Evolutionary conservation across 495 filamentous ascomycete genomes (phyloP).

Genomic region (Trypethelium eluteriae): DNA sequence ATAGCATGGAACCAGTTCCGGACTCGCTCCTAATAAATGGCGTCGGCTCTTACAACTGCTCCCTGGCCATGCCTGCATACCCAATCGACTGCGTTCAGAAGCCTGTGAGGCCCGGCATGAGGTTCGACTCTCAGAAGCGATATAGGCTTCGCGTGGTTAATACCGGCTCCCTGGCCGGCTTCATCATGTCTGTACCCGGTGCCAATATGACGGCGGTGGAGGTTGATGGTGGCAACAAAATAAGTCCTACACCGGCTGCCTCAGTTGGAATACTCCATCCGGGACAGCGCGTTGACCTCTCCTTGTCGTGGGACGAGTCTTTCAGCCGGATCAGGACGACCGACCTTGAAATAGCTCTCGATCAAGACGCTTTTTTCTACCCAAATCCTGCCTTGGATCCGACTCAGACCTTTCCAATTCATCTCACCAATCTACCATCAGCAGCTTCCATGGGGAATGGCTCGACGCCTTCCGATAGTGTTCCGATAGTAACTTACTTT

Average conservation of each 20-base stretch:
- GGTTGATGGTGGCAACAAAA: slow-evolving; percentile 40
- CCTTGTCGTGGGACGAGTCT: slow-evolving; percentile 24
- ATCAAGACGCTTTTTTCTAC: slow-evolving; percentile 44
- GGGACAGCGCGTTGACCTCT: slow-evolving; percentile 46
- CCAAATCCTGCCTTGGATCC: slow-evolving; percentile 40
- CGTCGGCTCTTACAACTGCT: slow-evolving; percentile 43
- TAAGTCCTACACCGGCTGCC: slow-evolving; percentile 25
- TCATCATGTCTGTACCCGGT: slow-evolving; percentile 35
- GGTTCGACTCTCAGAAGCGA: slow-evolving; percentile 5
- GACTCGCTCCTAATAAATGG: slow-evolving; percentile 49
- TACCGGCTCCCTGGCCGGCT: slow-evolving; percentile 40
- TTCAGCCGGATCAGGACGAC: not conserved
- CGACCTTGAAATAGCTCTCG: slow-evolving; percentile 34
- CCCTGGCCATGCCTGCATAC: slow-evolving; percentile 42
- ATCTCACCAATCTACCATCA: slow-evolving; percentile 4
- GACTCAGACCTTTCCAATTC: slow-evolving; percentile 39
- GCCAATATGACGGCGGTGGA: slow-evolving; percentile 34
- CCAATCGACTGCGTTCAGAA: slow-evolving; percentile 38
- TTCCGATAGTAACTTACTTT: not conserved
- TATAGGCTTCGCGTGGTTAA: slow-evolving; percentile 24
- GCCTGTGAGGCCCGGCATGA: not conserved
- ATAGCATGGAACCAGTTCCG: slow-evolving; percentile 48
- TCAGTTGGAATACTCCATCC: slow-evolving; percentile 43
- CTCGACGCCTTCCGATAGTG: not conserved
- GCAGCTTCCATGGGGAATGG: not conserved